Evolutionary conservation across 371 early-diverging fungal species (phyloP).

Genomic region (Mortierella sp.): DNA sequence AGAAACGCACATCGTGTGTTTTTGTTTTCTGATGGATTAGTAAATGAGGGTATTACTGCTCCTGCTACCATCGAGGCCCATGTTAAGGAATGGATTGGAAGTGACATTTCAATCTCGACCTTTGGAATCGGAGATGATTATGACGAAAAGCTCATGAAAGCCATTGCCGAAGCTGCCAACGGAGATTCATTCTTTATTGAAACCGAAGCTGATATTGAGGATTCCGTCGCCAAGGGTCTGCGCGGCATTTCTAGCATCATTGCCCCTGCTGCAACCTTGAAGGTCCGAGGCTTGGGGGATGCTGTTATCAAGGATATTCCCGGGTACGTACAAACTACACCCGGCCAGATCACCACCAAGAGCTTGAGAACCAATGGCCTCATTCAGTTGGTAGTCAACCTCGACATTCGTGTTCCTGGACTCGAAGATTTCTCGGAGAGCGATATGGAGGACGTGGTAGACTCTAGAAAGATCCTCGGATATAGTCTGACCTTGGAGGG

Average conservation of each 20-base stretch:
- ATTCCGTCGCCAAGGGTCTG: slow-evolving; percentile 33
- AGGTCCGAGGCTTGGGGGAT: slow-evolving; percentile 34
- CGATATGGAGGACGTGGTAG: slow-evolving; percentile 37
- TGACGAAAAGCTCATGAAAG: slow-evolving; percentile 42
- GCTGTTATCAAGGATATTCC: slow-evolving; percentile 44
- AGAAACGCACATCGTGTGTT: slow-evolving; percentile 39
- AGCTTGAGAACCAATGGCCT: slow-evolving; percentile 40
- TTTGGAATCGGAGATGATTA: slow-evolving; percentile 49
- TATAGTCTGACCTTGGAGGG: slow-evolving; percentile 37
- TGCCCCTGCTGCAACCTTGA: slow-evolving; percentile 28
- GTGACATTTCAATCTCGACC: slow-evolving; percentile 34
- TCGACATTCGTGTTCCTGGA: slow-evolving; percentile 39
- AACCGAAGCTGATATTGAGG: slow-evolving; percentile 39
- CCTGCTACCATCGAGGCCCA: slow-evolving; percentile 14
- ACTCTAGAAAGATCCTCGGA: slow-evolving; percentile 24
- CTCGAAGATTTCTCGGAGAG: slow-evolving; percentile 30
- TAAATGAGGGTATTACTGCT: slow-evolving; percentile 25
- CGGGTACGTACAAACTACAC: slow-evolving; percentile 31
- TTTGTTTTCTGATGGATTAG: slow-evolving; percentile 41
- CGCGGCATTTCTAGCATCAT: slow-evolving; percentile 38
- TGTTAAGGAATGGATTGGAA: slow-evolving; percentile 24
- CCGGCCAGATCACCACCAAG: slow-evolving; percentile 31
- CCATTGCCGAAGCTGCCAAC: slow-evolving; percentile 36
- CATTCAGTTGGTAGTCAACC: slow-evolving; percentile 39
- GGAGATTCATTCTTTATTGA: slow-evolving; percentile 38